phyloP scores from a whole-genome alignment of 192 early-diverging fungal genomes.

The Coemansia furcata region DNA sequence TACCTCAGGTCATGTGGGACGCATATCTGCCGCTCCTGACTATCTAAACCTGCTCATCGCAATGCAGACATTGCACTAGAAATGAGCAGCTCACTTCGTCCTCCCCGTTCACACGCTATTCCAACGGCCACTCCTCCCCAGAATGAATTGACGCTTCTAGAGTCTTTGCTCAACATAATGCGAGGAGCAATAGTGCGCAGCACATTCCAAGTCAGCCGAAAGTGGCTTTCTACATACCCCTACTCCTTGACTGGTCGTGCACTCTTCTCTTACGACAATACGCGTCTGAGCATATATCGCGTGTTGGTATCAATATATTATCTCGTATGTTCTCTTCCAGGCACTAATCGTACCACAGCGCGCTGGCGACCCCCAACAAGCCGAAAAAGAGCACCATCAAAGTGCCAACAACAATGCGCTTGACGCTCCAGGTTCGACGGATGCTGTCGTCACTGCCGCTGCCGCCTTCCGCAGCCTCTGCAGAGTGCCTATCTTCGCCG shows the following conservation, averaged over 20 bases:
- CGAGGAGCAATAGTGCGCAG: background rate
- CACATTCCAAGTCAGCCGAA: background rate
- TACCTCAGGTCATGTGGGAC: background rate
- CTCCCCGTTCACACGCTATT: background rate
- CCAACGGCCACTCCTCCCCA: background rate
- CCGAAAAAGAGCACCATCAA: constrained; percentile 13
- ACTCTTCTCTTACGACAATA: background rate
- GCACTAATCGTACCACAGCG: constrained; percentile 8
- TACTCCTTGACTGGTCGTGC: background rate
- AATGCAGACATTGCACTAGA: background rate
- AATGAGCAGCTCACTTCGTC: background rate
- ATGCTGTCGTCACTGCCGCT: background rate
- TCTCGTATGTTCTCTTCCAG: background rate
- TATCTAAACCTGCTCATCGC: background rate
- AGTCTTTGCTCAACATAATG: background rate
- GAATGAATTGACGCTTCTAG: background rate
- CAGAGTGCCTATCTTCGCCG: background rate
- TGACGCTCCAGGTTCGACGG: background rate
- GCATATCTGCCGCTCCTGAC: constrained; percentile 1
- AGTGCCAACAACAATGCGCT: constrained; percentile 1
- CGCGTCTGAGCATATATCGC: background rate
- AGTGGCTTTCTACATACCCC: constrained; percentile 2
- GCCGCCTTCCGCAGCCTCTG: background rate
- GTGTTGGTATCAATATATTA: background rate
- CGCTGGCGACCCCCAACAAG: constrained; percentile 16